phyloP scores from a whole-genome alignment of 495 filamentous ascomycete species.

The Aspergillus wentii region DNA sequence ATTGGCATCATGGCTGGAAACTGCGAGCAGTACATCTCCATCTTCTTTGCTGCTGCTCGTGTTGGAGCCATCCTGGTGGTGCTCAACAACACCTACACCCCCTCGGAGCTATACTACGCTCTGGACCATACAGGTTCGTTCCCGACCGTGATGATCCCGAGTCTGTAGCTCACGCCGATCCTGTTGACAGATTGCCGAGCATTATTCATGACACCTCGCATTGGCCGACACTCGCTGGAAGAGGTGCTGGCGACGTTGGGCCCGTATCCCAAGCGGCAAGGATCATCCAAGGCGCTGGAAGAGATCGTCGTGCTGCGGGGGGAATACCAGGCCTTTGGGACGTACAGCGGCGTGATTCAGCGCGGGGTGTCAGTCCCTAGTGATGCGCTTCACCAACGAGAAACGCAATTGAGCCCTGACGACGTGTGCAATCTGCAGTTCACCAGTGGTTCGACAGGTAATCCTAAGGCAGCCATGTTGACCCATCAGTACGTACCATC shows the following conservation, averaged over 20 bases:
- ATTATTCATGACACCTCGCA: slow-evolving; percentile 59
- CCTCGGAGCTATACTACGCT: slow-evolving; percentile 56
- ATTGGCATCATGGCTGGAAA: slow-evolving; percentile 69
- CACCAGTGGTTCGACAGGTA: slow-evolving; percentile 66
- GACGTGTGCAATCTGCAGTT: slow-evolving; percentile 69
- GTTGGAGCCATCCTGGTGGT: slow-evolving; percentile 67
- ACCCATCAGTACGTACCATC: slow-evolving; percentile 54
- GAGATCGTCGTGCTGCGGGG: slow-evolving; percentile 54
- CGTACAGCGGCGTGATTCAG: slow-evolving; percentile 44
- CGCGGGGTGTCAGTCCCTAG: slow-evolving; percentile 27
- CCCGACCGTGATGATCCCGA: neutral
- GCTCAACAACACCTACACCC: slow-evolving; percentile 68
- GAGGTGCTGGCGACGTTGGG: slow-evolving; percentile 49
- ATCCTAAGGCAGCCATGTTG: slow-evolving; percentile 71
- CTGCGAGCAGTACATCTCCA: slow-evolving; percentile 62
- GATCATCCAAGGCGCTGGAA: slow-evolving; percentile 27
- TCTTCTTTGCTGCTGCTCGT: slow-evolving; percentile 63
- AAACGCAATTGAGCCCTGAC: slow-evolving; percentile 47
- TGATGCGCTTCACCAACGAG: slow-evolving; percentile 36
- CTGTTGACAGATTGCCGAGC: slow-evolving; percentile 47
- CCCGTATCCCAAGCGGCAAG: slow-evolving; percentile 26
- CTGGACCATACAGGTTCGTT: slow-evolving; percentile 57
- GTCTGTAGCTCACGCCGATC: slow-evolving; percentile 4
- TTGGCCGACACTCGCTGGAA: slow-evolving; percentile 51
- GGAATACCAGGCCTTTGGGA: slow-evolving; percentile 41